Evolutionary conservation across 768 basidiomycete species (phyloP), one percentile per base, ranked within the genome.

Genomic region (Coprinopsis marcescibilis): DNA sequence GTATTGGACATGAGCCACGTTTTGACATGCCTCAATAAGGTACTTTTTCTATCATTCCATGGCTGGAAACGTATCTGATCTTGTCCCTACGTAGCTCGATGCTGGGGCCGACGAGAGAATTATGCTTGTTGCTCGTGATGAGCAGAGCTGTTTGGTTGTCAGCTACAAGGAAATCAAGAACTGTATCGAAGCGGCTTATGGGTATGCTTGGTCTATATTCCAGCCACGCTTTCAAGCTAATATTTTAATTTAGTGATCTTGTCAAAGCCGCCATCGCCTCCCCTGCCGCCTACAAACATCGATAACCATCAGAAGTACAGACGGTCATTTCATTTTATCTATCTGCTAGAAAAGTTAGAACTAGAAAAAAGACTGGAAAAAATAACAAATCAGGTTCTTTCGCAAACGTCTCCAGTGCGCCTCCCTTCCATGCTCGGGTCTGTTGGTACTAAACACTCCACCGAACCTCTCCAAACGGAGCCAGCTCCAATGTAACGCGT

Each of bases 121-220:
- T 53, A 95, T 97, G 93, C 77, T 99, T 20, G 81, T 96, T 21
- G 83, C 92, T 4, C 75, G 95, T 37, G 95, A 99, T 61, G 96
- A 98, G 61, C 94, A 95, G 69, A 93, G 85, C 57, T 96, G 93
- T 61, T 75, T 97, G 13, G 89, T 95, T 7, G 92, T 96, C 32
- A 89, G 81, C 60, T 96, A 93, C 68, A 87, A 85, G 62, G 93
- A 96, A 45, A 76, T 97, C 68, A 94, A 89, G 66, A 61, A 76
- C 2, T 94, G 89, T 60, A 74, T 95, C 30, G 84, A 92, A 42
- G 75, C 80, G 3, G 86, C 92, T 7, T 95, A 93, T 61, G 73
- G 72, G 92, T 93, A 51, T 42, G 85, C 19, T 35, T 36, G 36
- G 3, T 34, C 21, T 20, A 13, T 42, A 53, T 30, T 32, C 40